phyloP scores from a whole-genome alignment of 1,284 basidiomycete genomes.

The Malassezia cuniculi region DNA sequence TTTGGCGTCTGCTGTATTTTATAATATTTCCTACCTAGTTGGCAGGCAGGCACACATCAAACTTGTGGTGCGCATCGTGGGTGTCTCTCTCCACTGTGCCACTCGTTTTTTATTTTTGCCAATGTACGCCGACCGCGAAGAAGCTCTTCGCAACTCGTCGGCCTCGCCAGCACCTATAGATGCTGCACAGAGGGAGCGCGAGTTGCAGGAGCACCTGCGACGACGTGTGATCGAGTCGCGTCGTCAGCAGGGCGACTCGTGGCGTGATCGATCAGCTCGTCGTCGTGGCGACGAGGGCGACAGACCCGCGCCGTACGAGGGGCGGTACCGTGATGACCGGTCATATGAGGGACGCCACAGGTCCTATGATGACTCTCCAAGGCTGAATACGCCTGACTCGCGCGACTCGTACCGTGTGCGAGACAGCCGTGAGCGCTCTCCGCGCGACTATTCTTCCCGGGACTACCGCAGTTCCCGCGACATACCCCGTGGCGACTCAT shows the following conservation, averaged over 20 bases:
- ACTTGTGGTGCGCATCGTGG: no score
- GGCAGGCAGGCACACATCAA: no score
- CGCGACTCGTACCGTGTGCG: no score
- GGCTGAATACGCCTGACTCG: no score
- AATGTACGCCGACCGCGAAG: slow-evolving; percentile 40
- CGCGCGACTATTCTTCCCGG: no score
- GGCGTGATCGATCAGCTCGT: slow-evolving; percentile 7
- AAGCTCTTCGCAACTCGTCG: slow-evolving; percentile 14
- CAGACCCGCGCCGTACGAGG: slow-evolving; percentile 9
- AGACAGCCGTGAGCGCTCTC: no score
- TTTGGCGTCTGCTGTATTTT: no score
- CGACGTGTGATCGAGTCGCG: slow-evolving; percentile 26
- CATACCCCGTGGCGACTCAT: no score
- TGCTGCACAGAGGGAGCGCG: slow-evolving; percentile 25
- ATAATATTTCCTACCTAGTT: no score
- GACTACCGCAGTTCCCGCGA: no score
- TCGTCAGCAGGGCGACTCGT: slow-evolving; percentile 2
- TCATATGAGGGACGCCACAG: no score
- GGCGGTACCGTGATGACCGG: slow-evolving; percentile 16
- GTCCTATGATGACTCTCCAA: no score
- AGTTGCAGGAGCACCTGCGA: slow-evolving; percentile 37
- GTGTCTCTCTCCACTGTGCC: not conserved
- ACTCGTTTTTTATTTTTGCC: not conserved
- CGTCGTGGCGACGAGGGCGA: not conserved
- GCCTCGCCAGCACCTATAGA: not conserved